Evolutionary conservation across 192 early-diverging fungal species (phyloP), one percentile per base, ranked within the genome.

Genomic region (Mortierella hygrophila): DNA sequence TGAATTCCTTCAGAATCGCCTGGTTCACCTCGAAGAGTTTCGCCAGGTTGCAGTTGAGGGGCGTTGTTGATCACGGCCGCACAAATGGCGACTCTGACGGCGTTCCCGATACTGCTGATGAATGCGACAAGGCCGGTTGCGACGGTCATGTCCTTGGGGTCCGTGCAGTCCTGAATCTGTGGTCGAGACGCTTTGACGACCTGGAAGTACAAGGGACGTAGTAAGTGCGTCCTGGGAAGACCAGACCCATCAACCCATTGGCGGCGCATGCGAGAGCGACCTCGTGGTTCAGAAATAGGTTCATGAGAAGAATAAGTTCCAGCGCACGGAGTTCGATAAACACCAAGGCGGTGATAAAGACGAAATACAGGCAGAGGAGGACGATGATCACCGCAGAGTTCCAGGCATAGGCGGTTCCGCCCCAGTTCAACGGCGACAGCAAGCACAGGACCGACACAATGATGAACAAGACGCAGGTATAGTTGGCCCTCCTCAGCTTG

Each of bases 151-250:
- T 94, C 89, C 38, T 82, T 75, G 23, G 88, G 68, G 6, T 73
- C 65, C 21, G 95, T 95, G 32, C 92, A 82, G 4, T 93, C 89
- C 82, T 97, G 97, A 91, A 11, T 88, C 81, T 5, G 94, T 96
- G 1, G 96, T 94, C 26, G 90, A 86, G 40, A 94, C 92, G 32
- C 92, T 55, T 93, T 87, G 29, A 97, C 94, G 57, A 97, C 88
- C 86, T 97, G 93, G 82, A 97, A 96, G 89, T 94, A 97, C 29
- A 93, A 63, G 29, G 95, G 93, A 95, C 74, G 88, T 96, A 97
- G 79, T 93, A 97, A 4, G 93, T 91, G 26, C 91, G 83, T 1
- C 89, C 91, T 75, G 91, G 91, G 13, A 92, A 93, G 6, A 90
- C 89, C 9, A 92, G 88, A 8, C 94, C 92, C 46, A 90, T 88